Evolutionary conservation across 208 protist species (phyloP).

Genomic region (Trypanosoma avium): DNA sequence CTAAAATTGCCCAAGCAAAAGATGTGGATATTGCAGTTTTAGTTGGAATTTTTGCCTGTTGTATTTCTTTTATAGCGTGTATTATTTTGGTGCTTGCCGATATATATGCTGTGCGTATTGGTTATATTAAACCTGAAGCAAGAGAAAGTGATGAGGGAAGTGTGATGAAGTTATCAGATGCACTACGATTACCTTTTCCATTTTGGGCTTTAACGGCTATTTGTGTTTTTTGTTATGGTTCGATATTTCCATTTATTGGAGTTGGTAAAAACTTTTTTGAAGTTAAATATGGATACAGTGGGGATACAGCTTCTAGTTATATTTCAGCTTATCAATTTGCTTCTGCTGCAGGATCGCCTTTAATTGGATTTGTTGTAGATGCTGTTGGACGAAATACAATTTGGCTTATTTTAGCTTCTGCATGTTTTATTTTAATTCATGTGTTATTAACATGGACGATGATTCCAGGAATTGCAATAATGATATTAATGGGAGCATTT

Average conservation of each 20-base stretch:
- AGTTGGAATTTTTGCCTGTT: conserved; percentile 59
- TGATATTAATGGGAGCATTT: conserved; percentile 78
- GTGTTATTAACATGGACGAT: conserved; percentile 73
- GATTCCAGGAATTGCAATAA: conserved; percentile 60
- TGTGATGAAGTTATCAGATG: conserved; percentile 47
- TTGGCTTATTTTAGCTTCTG: conserved; percentile 60
- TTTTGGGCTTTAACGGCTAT: conserved; percentile 83
- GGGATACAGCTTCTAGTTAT: conserved; percentile 53
- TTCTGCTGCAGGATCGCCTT: conserved; percentile 69
- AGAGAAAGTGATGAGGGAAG: conserved; percentile 17
- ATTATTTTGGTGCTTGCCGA: conserved; percentile 57
- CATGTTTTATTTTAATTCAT: conserved; percentile 61
- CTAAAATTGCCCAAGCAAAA: conserved; percentile 53
- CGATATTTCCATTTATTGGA: conserved; percentile 88
- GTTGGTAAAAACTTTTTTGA: conserved; percentile 83
- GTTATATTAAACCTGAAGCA: conserved; percentile 66
- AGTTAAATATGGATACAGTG: conserved; percentile 78
- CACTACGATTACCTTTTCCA: conserved; percentile 52
- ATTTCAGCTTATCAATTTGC: conserved; percentile 88
- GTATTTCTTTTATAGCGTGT: conserved; percentile 65
- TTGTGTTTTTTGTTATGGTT: conserved; percentile 85
- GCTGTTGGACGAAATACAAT: conserved; percentile 74
- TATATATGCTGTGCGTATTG: conserved; percentile 64
- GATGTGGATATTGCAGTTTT: conserved; percentile 65
- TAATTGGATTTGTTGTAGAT: conserved; percentile 85